Percentiles rank a stretch among this genome's conserved stretches.
These are phyloP conservation scores for Protomyces inundatus DNA, from an alignment of 1,139 yeast species.

Conservation along the genomic window DNA sequence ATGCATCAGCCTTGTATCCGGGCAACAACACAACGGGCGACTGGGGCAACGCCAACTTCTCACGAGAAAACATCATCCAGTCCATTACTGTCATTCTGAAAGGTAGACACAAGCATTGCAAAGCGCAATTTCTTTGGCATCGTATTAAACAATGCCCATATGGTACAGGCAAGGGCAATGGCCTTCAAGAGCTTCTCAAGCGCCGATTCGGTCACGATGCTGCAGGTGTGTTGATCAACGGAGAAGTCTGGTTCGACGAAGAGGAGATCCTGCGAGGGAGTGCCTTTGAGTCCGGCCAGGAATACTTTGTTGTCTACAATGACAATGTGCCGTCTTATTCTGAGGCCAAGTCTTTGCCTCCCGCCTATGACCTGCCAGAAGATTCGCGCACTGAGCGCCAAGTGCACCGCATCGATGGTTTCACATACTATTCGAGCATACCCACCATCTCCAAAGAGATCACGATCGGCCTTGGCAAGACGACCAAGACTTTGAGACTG, in stretches of 20 bases:
- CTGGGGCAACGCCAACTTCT: background rate
- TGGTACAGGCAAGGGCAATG: background rate
- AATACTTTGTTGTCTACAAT: slow-evolving; percentile 12
- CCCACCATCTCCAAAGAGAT: slow-evolving; percentile 3
- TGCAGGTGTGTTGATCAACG: slow-evolving; percentile 6
- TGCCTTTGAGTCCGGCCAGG: background rate
- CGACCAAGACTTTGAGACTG: background rate
- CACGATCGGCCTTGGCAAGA: background rate
- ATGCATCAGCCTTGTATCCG: background rate
- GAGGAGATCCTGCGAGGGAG: slow-evolving; percentile 11
- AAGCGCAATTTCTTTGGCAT: slow-evolving; percentile 12
- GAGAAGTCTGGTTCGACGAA: slow-evolving; percentile 2
- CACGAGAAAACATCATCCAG: slow-evolving; percentile 1
- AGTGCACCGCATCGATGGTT: background rate
- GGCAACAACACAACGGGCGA: background rate
- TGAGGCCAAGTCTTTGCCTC: background rate
- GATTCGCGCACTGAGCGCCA: background rate
- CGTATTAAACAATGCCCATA: background rate
- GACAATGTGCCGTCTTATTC: slow-evolving; percentile 8
- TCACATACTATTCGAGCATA: slow-evolving; percentile 5
- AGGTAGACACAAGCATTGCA: slow-evolving; percentile 12
- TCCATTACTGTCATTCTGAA: background rate
- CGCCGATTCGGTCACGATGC: slow-evolving; percentile 20
- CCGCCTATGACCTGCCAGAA: background rate
- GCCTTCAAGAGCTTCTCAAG: slow-evolving; percentile 7